Conservation (phyloP, 177 flowering plant species). For the Vitis hybrid region DNA sequence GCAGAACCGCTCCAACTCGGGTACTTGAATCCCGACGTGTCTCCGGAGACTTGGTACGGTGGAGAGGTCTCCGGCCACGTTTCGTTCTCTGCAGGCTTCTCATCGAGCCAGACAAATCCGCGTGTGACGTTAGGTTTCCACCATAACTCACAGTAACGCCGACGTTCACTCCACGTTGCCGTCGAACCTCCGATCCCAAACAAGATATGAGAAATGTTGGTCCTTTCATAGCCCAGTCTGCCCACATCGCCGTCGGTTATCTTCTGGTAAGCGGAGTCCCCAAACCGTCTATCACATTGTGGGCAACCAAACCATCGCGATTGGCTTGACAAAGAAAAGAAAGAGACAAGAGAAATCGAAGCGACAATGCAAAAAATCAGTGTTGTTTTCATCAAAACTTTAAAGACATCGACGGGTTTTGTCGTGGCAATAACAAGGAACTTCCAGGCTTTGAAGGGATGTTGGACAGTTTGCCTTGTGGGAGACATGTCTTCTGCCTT, state of each 20-base stretch:
- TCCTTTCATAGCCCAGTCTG: conserved; percentile 13
- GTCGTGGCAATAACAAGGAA: conserved; percentile 5
- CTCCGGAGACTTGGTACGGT: conserved; percentile 46
- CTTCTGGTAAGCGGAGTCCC: background rate
- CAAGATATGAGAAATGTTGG: conserved; percentile 55
- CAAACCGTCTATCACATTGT: conserved; percentile 3
- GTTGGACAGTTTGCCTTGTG: conserved; percentile 4
- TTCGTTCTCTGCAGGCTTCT: conserved; percentile 26
- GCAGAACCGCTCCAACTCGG: conserved; percentile 38
- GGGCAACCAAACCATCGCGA: conserved; percentile 16
- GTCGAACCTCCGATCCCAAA: conserved; percentile 69
- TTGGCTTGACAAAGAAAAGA: conserved; percentile 17
- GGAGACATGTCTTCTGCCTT: background rate
- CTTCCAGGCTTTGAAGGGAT: conserved; percentile 20
- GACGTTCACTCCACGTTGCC: conserved; percentile 50
- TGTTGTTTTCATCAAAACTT: conserved; percentile 8
- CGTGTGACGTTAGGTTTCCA: conserved; percentile 60
- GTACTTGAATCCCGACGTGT: conserved; percentile 42
- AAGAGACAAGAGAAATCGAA: conserved; percentile 27
- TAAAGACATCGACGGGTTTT: conserved; percentile 9
- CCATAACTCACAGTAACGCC: conserved; percentile 56
- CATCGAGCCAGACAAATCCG: conserved; percentile 70
- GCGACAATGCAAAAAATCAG: conserved; percentile 19
- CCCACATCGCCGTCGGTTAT: background rate
- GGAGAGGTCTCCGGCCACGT: conserved; percentile 51